These are phyloP conservation scores for Halophytophthora batemanensis DNA, from an alignment of 352 stramenopile genomes.

Conservation along the genomic window DNA sequence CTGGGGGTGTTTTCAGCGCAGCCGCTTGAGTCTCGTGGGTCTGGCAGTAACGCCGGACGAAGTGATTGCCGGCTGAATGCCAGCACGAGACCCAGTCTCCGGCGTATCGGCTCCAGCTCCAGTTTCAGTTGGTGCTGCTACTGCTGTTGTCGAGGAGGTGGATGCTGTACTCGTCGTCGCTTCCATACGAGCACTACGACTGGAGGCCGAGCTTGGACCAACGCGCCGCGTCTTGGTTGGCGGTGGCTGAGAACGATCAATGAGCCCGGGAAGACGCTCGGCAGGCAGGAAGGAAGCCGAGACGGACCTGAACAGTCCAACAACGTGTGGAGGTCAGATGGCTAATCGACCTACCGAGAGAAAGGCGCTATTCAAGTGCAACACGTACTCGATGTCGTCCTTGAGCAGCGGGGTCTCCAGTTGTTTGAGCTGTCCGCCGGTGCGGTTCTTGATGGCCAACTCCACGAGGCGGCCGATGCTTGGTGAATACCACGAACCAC, in stretches of 20 bases:
- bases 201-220: slow-evolving; percentile 14
- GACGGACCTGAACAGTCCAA: slow-evolving; percentile 20
- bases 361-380: not conserved
- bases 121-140: not conserved
- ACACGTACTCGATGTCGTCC: slow-evolving; percentile 59
- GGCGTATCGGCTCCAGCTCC: slow-evolving; percentile 5
- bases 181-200: slow-evolving; percentile 15
- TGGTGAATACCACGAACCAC: not conserved
- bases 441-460: slow-evolving; percentile 73
- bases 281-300: slow-evolving; percentile 26
- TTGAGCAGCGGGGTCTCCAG: slow-evolving; percentile 51
- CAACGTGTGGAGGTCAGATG: not conserved
- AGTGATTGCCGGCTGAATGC: slow-evolving; percentile 12
- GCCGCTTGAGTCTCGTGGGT: slow-evolving; percentile 30
- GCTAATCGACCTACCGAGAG: not conserved
- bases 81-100: not conserved
- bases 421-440: slow-evolving; percentile 46
- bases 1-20: slow-evolving; percentile 13
- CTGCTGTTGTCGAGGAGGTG: slow-evolving; percentile 2
- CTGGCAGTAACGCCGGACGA: slow-evolving; percentile 18
- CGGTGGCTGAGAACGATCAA: slow-evolving; percentile 18
- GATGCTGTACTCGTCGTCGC: slow-evolving; percentile 2
- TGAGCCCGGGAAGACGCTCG: slow-evolving; percentile 26
- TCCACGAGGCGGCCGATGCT: slow-evolving; percentile 83
- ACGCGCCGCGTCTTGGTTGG: slow-evolving; percentile 31